Base-by-base conservation (phyloP, 2,329 filamentous ascomycete species). In the Penicillium hordei region DNA sequence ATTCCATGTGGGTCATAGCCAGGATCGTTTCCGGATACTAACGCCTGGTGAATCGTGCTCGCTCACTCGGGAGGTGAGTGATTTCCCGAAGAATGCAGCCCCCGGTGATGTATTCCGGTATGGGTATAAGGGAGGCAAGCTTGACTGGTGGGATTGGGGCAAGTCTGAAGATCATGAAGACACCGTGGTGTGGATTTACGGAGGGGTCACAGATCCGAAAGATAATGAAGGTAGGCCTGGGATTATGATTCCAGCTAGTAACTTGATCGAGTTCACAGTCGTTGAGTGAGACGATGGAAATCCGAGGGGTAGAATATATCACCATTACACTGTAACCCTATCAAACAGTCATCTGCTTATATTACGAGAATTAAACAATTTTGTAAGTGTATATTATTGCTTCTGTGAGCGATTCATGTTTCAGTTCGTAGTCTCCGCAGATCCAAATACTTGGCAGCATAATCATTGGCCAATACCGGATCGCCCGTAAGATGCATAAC, bases 401-500 rank as follows among this genome's bases (percentile, higher is more conserved):
- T 21, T 12, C 23, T 25, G 33, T 4, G 8, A 54, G n/a, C 1
- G 39, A 48, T 34, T 63, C 56, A 64, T 53, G 57, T 40, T 60
- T 60, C 64, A 15, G 52, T 42, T 1, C 61, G 65, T 59, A 78
- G 75, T 63, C 76, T 81, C 65, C 80, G 79, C 49, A 90, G 66
- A 62, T 83, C 82, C 42, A 88, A 71, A 70, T 89, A 90, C 62
- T 82, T 83, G 2, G 85, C 84, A 1, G 87, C 87, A 65, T 83
- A 88, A 60, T 89, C 85, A 65, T 88, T 88, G 1, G 87, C 86
- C 60, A 87, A 66, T 19, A 79, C 79, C 63, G 80, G 73, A 65
- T 92, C 88, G 0, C 88, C 89, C 8, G 84, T 81, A 46, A 88
- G 77, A 72, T 87, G 86, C 79, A 90, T 89, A 50, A 95, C 83